A percentile compares a stretch with the other conserved stretches of the same genome.
These are phyloP conservation scores for Alternaria gansuensis DNA, from an alignment of 2,329 filamentous ascomycete genomes.

Conservation along the genomic window DNA sequence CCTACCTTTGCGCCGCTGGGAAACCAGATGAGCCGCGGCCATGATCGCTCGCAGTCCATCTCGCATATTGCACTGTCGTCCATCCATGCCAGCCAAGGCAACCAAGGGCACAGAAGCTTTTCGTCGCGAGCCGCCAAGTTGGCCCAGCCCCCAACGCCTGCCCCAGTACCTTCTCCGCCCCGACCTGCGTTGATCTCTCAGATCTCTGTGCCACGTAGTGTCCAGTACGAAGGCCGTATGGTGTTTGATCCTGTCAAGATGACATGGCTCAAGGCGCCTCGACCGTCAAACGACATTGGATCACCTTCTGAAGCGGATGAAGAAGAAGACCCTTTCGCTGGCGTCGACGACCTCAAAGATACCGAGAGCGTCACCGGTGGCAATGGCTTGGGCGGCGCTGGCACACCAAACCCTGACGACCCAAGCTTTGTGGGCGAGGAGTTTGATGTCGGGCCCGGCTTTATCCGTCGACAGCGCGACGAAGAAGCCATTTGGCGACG, in stretches of 20 bases:
- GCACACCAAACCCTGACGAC: slow-evolving; percentile 39
- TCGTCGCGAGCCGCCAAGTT: slow-evolving; percentile 47
- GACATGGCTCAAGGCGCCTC: slow-evolving; percentile 87
- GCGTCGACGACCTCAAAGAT: slow-evolving; percentile 91
- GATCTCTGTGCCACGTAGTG: slow-evolving; percentile 79
- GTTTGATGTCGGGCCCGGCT: slow-evolving; percentile 96
- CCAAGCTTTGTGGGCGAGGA: slow-evolving; percentile 80
- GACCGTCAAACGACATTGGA: slow-evolving; percentile 47
- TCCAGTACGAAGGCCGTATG: slow-evolving; percentile 97
- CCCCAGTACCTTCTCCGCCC: slow-evolving; percentile 59
- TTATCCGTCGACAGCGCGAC: slow-evolving; percentile 85
- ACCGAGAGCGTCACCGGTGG: slow-evolving; percentile 50
- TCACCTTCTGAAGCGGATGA: slow-evolving; percentile 71
- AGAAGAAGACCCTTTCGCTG: slow-evolving; percentile 92
- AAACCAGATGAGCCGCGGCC: slow-evolving; percentile 40
- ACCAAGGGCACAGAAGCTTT: slow-evolving; percentile 53
- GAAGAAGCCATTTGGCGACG: slow-evolving; percentile 92
- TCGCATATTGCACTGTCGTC: slow-evolving; percentile 55
- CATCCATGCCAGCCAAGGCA: slow-evolving; percentile 32
- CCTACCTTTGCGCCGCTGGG: slow-evolving; percentile 52
- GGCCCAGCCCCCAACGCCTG: slow-evolving; percentile 52
- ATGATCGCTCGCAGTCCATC: slow-evolving; percentile 50
- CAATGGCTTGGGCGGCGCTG: slow-evolving; percentile 33
- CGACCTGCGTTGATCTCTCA: slow-evolving; percentile 88
- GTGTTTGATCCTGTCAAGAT: slow-evolving; percentile 96